Evolutionary conservation across 1,284 basidiomycete genomes (phyloP).

Genomic region (Ganoderma lucidum): DNA sequence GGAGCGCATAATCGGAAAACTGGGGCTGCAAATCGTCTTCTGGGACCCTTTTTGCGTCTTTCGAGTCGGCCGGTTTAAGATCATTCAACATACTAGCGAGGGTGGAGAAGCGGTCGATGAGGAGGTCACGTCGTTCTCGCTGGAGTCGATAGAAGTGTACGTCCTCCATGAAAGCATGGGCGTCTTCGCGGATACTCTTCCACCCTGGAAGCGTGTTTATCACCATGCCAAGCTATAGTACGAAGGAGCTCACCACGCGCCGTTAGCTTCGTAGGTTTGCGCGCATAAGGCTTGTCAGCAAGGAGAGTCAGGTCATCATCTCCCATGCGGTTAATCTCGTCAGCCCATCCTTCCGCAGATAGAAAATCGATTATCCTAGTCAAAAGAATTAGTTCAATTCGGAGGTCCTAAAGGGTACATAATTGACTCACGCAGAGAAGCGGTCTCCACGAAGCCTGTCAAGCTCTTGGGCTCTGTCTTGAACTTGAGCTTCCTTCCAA

Average conservation of each 20-base stretch:
- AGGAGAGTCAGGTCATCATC: background rate
- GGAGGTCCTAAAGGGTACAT: background rate
- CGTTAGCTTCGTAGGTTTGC: slow-evolving; percentile 1
- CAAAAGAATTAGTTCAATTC: background rate
- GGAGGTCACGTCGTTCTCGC: background rate
- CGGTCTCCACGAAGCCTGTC: slow-evolving; percentile 4
- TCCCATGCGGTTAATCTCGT: slow-evolving; percentile 7
- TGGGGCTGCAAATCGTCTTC: background rate
- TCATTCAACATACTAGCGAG: background rate
- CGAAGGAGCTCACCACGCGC: background rate
- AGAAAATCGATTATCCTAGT: slow-evolving; percentile 1
- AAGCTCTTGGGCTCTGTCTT: slow-evolving; percentile 3
- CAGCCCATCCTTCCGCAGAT: slow-evolving; percentile 5
- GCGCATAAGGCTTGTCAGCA: slow-evolving; percentile 5
- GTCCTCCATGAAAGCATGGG: background rate
- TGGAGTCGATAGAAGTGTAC: background rate
- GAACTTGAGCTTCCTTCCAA: background rate
- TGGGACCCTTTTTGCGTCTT: background rate
- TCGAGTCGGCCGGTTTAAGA: background rate
- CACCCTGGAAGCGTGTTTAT: background rate
- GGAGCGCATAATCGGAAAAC: background rate
- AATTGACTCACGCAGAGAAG: background rate
- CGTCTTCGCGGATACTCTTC: slow-evolving; percentile 1
- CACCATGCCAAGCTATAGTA: too few relatives aligned
- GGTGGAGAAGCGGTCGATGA: background rate